Conservation (phyloP, 2,329 filamentous ascomycete species). For the Nothopassalora personata region DNA sequence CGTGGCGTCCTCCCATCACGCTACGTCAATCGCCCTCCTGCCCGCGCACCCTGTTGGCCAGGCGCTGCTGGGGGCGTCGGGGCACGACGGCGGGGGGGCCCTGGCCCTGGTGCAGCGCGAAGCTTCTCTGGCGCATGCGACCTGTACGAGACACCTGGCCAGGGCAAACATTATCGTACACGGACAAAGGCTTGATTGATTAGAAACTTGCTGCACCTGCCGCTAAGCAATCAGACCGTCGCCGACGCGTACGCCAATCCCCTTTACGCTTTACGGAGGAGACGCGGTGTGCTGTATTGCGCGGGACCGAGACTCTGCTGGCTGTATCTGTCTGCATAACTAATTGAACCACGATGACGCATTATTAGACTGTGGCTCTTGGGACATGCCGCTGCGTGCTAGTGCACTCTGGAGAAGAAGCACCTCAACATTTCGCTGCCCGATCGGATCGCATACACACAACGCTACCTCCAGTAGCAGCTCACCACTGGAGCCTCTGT, state of each 20-base stretch:
- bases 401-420: background rate
- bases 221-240: background rate
- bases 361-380: slow-evolving; percentile 1
- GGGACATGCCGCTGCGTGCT: background rate
- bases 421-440: background rate
- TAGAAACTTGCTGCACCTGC: background rate
- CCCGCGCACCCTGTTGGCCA: background rate
- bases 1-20: too few species aligned
- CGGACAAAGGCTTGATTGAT: background rate
- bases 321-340: background rate
- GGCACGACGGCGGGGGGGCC: background rate
- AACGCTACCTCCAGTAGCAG: background rate
- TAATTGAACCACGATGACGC: slow-evolving; percentile 3
- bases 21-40: background rate
- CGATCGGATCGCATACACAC: background rate
- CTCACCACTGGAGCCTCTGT: background rate
- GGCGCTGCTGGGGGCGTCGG: background rate
- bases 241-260: background rate
- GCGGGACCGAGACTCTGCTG: background rate
- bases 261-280: background rate
- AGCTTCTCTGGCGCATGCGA: slow-evolving; percentile 1
- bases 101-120: background rate
- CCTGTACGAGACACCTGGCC: slow-evolving; percentile 1
- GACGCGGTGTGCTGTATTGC: background rate
- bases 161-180: background rate